Evolutionary conservation across 352 stramenopile species (phyloP).

Genomic region (Globisporangium solare): DNA sequence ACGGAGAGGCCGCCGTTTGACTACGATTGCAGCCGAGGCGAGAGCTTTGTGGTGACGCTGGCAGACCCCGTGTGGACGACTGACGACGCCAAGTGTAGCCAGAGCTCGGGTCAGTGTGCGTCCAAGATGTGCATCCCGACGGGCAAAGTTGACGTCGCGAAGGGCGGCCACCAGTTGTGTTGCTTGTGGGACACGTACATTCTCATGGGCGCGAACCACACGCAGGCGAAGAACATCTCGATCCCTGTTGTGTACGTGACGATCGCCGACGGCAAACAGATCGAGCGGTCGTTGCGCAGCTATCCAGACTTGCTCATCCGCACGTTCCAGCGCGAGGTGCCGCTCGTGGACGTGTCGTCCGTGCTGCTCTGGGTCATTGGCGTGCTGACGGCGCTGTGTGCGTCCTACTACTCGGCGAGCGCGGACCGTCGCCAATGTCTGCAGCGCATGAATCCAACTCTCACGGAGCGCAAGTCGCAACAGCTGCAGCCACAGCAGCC

Average conservation of each 20-base stretch:
- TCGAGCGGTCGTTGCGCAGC: conserved; percentile 31
- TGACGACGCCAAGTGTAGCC: conserved; percentile 31
- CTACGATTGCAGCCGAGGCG: conserved; percentile 56
- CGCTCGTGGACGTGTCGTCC: conserved; percentile 53
- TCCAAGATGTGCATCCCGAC: conserved; percentile 63
- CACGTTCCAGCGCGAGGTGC: conserved; percentile 40
- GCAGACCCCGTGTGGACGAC: conserved; percentile 44
- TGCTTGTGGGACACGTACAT: conserved; percentile 79
- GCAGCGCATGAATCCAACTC: conserved; percentile 16
- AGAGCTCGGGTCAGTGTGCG: conserved; percentile 21
- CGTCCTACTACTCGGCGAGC: conserved; percentile 56
- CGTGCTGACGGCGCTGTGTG: conserved; percentile 48
- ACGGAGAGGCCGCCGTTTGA: conserved; percentile 47
- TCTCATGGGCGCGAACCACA: conserved; percentile 67
- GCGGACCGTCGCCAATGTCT: conserved; percentile 16
- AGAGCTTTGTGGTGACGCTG: conserved; percentile 44
- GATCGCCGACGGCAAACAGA: conserved; percentile 42
- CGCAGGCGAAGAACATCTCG: conserved; percentile 28
- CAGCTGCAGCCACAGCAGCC: conserved; percentile 18
- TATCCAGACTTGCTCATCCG: conserved; percentile 40
- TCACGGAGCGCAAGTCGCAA: conserved; percentile 13
- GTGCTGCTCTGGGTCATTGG: conserved; percentile 60
- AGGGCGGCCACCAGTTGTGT: conserved; percentile 47
- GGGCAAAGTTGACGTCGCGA: conserved; percentile 18
- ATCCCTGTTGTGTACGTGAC: conserved; percentile 74